phyloP scores from a whole-genome alignment of 176 grass and related monocot species.

The Hyparrhenia diplandra region DNA sequence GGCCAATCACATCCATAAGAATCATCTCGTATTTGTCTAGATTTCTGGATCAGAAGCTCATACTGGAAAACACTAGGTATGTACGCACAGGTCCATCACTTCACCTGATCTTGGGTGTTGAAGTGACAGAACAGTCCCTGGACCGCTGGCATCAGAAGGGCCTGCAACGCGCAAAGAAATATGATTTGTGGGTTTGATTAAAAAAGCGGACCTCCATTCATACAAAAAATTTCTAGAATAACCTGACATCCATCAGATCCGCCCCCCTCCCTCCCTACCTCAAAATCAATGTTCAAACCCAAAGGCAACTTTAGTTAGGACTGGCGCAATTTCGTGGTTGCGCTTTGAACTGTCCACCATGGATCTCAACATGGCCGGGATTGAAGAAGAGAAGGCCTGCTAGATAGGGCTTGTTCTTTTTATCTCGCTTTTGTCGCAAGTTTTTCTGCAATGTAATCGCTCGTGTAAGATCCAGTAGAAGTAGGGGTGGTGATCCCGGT shows the following conservation, averaged over 20 bases:
- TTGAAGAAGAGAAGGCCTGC: too few species aligned
- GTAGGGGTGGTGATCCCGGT: too few species aligned
- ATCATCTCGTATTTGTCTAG: background rate
- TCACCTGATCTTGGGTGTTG: conserved; percentile 87
- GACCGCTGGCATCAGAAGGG: conserved; percentile 29
- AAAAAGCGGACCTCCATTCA: background rate
- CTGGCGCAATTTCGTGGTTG: too few species aligned
- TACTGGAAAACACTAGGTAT: background rate
- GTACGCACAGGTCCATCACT: background rate
- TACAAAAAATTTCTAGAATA: background rate
- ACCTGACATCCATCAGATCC: background rate
- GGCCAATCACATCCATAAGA: background rate
- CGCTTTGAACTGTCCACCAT: too few species aligned
- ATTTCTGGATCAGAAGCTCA: background rate
- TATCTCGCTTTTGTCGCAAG: too few species aligned
- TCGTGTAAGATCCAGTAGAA: too few species aligned
- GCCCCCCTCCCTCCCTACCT: too few species aligned
- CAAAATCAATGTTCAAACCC: background rate
- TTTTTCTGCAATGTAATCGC: too few species aligned
- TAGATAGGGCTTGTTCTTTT: too few species aligned
- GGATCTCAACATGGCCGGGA: too few species aligned
- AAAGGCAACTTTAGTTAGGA: background rate
- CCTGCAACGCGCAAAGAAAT: conserved; percentile 29
- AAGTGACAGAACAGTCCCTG: conserved; percentile 58
- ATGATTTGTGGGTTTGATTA: background rate